Evolutionary conservation across 139 green algal genomes (phyloP), one percentile per base, ranked within the genome.

Genomic region (Chlorella sp.): DNA sequence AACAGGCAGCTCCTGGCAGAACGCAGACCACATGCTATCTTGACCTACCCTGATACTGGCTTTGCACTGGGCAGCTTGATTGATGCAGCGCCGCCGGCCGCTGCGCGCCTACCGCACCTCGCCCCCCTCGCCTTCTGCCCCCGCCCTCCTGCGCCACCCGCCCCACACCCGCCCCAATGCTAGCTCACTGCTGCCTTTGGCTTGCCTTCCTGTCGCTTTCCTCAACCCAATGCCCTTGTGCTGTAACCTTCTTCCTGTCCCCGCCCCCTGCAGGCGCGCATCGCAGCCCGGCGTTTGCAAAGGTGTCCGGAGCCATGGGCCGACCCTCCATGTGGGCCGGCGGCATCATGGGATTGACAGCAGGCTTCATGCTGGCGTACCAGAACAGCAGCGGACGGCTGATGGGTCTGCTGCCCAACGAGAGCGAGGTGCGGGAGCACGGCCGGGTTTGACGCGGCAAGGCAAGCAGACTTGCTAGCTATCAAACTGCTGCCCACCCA

Each of bases 351-450:
- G 91, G 91, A 36, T 85, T 40, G 1, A 14, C 68, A 24, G 91
- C 88, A 2, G 91, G 91, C 42, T 93, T 93, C 39, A 73, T 92
- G 76, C 78, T 93, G 21, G 91, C 91, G 14, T 93, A 92, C 66
- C 91, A 93, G 78, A 92, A 90, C 68, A 83, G 39, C 28, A 69
- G 37, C 37, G 88, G 91, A 21, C 64, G 91, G 40, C 81, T 93
- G 16, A 91, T 91, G 85, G 91, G 88, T 1, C 91, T 93, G 12
- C 66, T 60, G 53, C 86, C 78, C 16, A 92, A 92, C 64, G 90
- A 92, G 30, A 66, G 28, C 0, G 90, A 92, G 66, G 90, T 91
- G 53, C 66, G 48, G 30, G 84, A 71, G 19, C 48, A 78, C 36
- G 80, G 80, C 79, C 82, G 77, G 34, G 26, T 34, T n/a, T 75